Base-by-base conservation (phyloP, 139 green algal species). In the Tetraselmis striata region DNA sequence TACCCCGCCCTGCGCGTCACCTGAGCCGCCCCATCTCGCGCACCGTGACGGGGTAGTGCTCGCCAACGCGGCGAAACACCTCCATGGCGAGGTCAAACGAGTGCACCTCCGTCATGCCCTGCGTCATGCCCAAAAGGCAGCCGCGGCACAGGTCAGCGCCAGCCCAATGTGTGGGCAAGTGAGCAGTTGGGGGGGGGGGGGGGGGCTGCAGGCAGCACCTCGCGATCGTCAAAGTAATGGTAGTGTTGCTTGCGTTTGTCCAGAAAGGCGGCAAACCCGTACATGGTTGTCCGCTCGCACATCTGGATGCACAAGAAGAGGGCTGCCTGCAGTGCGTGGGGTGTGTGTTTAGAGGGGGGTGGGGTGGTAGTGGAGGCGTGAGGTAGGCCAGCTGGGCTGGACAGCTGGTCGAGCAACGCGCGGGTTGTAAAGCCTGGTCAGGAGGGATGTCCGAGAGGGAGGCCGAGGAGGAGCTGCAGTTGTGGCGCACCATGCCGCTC, bases 1-100 rank as follows among this genome's bases (percentile, higher is more conserved):
- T n/a, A n/a, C n/a, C n/a, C n/a, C n/a, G n/a, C n/a, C n/a, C n/a
- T n/a, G n/a, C n/a, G n/a, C n/a, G n/a, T n/a, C n/a, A n/a, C n/a
- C n/a, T n/a, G n/a, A n/a, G n/a, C n/a, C n/a, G n/a, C n/a, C 45
- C 45, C 45, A 67, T 67, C 45, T 67, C 45, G 18, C 45, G 45
- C 45, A 82, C 28, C 1, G 29, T 78, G 26, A 85, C 28, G 24
- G 76, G 82, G 76, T 77, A 82, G 2, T 32, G 79, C 29, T 83
- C 59, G 1, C 28, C 77, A 31, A 85, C 28, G 26, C 25, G 27
- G 28, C 45, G 59, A 32, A 80, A 86, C 59, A 82, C 77, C 23
- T 83, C 78, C 29, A 86, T 82, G 1, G 82, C 82, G 25, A 86
- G 59, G 58, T 86, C 82, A 67, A 86, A 86, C 58, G 82, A 86